A percentile compares a stretch with the other conserved stretches of the same genome.
Evolutionary conservation across 2,329 filamentous ascomycete species (phyloP).

Genomic region (Trichoderma hamatum): DNA sequence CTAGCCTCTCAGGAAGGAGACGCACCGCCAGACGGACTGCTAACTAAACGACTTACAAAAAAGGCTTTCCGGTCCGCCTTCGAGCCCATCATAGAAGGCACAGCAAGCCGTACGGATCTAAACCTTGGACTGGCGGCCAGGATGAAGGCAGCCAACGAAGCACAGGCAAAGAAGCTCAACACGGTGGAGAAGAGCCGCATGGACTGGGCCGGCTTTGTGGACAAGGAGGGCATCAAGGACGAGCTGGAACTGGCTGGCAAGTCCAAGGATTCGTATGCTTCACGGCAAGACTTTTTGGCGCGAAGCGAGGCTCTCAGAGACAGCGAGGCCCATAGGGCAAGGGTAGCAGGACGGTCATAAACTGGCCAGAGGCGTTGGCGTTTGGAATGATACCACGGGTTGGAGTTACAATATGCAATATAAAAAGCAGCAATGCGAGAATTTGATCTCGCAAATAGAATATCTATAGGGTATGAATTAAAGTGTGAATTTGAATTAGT

Average conservation of each 20-base stretch:
- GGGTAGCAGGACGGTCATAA: constrained; percentile 47
- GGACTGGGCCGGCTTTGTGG: constrained; percentile 73
- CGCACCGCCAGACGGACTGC: constrained; percentile 34
- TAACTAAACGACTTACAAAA: constrained; percentile 50
- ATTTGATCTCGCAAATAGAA: neutral
- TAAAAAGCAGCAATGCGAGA: neutral
- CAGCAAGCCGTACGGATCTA: constrained; percentile 56
- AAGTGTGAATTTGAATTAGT: too few relatives aligned
- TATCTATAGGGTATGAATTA: neutral
- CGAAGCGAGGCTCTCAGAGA: constrained; percentile 66
- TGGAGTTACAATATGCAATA: neutral
- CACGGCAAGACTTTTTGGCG: constrained; percentile 66
- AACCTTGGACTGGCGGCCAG: constrained; percentile 58
- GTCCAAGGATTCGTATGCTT: constrained; percentile 65
- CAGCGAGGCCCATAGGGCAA: constrained; percentile 60
- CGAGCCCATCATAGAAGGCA: constrained; percentile 56
- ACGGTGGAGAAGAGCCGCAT: constrained; percentile 73
- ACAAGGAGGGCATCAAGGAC: constrained; percentile 71
- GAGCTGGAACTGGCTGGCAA: constrained; percentile 67
- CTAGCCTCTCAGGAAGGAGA: constrained; percentile 54
- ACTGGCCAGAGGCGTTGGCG: constrained; percentile 27
- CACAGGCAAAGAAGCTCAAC: constrained; percentile 66
- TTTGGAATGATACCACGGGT: constrained; percentile 37
- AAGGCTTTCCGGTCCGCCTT: constrained; percentile 65
- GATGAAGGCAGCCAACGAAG: constrained; percentile 51